These are phyloP conservation scores for Fusarium buharicum DNA, from an alignment of 2,329 filamentous ascomycete genomes.

Conservation along the genomic window DNA sequence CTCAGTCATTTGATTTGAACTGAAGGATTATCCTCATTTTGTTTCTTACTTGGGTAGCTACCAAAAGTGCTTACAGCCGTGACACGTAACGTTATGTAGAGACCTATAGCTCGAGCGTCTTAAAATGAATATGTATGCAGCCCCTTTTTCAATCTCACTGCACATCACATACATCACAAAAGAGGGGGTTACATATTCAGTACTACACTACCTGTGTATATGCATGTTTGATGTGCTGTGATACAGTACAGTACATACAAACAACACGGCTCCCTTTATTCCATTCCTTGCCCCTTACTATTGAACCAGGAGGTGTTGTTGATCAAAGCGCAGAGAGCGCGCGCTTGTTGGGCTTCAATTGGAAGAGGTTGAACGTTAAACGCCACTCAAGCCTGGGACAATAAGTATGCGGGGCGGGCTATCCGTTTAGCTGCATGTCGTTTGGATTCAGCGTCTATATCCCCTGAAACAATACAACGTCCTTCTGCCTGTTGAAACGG, in stretches of 20 bases:
- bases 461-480: slow-evolving; percentile 24
- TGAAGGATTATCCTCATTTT: slow-evolving; percentile 10
- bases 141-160: slow-evolving; percentile 25
- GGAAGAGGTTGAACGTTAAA: slow-evolving; percentile 7
- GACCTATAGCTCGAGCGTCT: no score
- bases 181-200: neutral
- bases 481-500: neutral
- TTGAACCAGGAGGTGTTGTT: slow-evolving; percentile 22
- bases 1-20: slow-evolving; percentile 24
- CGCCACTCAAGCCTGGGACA: slow-evolving; percentile 24
- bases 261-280: slow-evolving; percentile 20
- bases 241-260: slow-evolving; percentile 24
- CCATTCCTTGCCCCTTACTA: slow-evolving; percentile 30
- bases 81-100: slow-evolving; percentile 9
- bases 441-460: slow-evolving; percentile 27
- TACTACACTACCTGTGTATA: neutral
- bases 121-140: neutral
- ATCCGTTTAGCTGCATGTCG: slow-evolving; percentile 22
- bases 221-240: slow-evolving; percentile 21
- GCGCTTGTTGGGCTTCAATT: slow-evolving; percentile 25
- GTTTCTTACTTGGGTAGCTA: slow-evolving; percentile 14
- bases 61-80: slow-evolving; percentile 32
- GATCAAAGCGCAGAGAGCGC: slow-evolving; percentile 30
- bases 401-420: slow-evolving; percentile 35
- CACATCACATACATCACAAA: neutral